phyloP scores from a whole-genome alignment of 2,329 filamentous ascomycete species.

The Pyricularia pennisetigena region DNA sequence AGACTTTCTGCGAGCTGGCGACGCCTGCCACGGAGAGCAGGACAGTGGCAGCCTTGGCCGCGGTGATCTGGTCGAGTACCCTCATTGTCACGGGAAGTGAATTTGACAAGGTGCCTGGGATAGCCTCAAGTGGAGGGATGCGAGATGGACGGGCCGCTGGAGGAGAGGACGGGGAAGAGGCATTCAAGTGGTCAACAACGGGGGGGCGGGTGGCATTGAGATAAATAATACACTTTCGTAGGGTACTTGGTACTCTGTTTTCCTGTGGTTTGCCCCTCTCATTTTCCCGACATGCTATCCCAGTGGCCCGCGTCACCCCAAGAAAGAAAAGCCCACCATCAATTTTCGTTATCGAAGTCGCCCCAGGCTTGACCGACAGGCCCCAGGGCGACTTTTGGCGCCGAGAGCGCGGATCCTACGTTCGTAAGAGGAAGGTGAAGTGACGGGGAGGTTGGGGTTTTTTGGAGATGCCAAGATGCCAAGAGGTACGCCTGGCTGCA shows the following conservation, averaged over 20 bases:
- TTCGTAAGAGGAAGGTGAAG: background rate
- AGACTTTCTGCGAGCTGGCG: constrained; percentile 1
- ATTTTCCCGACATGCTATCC: background rate
- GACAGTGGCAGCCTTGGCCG: background rate
- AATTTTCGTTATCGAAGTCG: background rate
- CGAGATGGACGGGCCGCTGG: background rate
- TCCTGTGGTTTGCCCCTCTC: background rate
- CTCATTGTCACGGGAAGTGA: background rate
- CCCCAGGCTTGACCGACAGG: background rate
- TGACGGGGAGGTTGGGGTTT: background rate
- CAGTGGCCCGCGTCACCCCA: background rate
- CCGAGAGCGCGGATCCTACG: background rate
- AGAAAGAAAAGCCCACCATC: background rate
- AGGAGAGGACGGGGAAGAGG: background rate
- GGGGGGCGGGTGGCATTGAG: background rate
- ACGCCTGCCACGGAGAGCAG: constrained; percentile 3
- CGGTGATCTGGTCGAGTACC: background rate
- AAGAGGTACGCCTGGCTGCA: background rate
- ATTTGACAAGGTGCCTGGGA: background rate
- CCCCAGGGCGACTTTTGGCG: background rate
- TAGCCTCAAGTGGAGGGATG: background rate
- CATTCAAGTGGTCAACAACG: background rate
- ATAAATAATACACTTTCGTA: background rate
- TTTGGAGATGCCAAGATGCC: background rate
- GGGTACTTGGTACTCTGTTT: no score